Percentiles rank a stretch among this genome's conserved stretches.
These are phyloP conservation scores for Hanseniaspora taiwanica DNA, from an alignment of 805 yeast genomes.

Conservation along the genomic window DNA sequence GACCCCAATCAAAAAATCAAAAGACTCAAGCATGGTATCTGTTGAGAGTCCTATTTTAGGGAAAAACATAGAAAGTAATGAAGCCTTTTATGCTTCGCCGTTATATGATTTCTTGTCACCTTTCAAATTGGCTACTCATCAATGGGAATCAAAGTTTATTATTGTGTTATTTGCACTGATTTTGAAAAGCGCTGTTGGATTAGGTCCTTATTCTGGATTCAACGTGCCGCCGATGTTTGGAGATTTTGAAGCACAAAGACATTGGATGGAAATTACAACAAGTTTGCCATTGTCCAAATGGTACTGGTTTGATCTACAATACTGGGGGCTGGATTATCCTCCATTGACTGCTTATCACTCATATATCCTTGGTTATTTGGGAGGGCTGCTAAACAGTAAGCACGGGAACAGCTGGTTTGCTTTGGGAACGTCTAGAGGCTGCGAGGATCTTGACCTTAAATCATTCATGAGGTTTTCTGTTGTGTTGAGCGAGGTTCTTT, in stretches of 20 bases:
- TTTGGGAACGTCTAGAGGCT: conserved; percentile 59
- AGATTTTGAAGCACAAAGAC: conserved; percentile 96
- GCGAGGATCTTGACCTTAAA: conserved; percentile 54
- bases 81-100: conserved; percentile 45
- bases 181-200: conserved; percentile 71
- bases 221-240: conserved; percentile 71
- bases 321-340: conserved; percentile 97
- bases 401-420: conserved; percentile 69
- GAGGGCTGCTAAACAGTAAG: conserved; percentile 41
- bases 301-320: conserved; percentile 80
- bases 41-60: background rate
- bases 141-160: conserved; percentile 81
- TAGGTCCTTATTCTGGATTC: conserved; percentile 78
- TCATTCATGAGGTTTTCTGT: conserved; percentile 78
- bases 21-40: too few relatives aligned
- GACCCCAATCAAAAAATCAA: too few relatives aligned
- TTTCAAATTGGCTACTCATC: conserved; percentile 69
- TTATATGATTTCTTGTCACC: conserved; percentile 65
- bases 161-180: conserved; percentile 61
- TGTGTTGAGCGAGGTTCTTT: conserved; percentile 54
- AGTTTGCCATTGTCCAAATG: conserved; percentile 61
- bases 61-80: conserved; percentile 8
- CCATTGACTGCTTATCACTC: conserved; percentile 94
- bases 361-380: conserved; percentile 63
- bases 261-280: conserved; percentile 89